Evolutionary conservation across 345 rosid genomes (phyloP), one percentile per base, ranked within the genome.

Genomic region (Capsella bursapastoris): DNA sequence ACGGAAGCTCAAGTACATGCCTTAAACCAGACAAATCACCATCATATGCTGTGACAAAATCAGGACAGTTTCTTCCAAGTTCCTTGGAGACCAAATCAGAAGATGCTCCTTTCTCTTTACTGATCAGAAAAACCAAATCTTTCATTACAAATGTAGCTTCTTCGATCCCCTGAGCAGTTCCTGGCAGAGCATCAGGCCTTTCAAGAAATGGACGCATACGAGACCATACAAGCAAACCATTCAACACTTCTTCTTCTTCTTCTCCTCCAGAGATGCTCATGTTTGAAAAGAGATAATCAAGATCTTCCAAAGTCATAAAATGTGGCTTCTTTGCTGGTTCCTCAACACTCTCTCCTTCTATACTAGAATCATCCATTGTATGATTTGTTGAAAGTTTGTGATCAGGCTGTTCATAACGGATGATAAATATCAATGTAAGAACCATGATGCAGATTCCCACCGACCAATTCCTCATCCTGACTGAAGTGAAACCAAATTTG

Each of bases 91-190:
- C 50, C 15, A 48, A 65, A 45, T 44, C 52, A 69, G 78, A 58
- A 66, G 73, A 74, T 51, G 66, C 59, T 14, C 55, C 34, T 53
- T 81, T 83, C 62, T 82, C 83, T 64, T 74, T 55, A 63, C 65
- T 70, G 48, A 86, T 84, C 25, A 52, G 57, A 3, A 77, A 60
- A 55, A 82, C 43, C 62, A 88, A 81, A 59, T 80, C 81, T 71
- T 84, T 89, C 89, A 93, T 87, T 0, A 85, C 91, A 31, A 85
- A 12, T 1, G 96, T 80, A 64, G 91, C 97, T 80, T 91, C 98
- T 72, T 82, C 80, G 44, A 93, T 60, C 79, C 98, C 98, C 75
- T 81, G 95, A 62, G 82, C 85, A 11, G 90, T 88, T 72, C 84
- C 94, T 28, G 90, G 83, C 81, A 93, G 82, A 66, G 94, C 86